Base-by-base conservation (phyloP, 805 yeast genomes). In the Saturnispora saitoi region DNA sequence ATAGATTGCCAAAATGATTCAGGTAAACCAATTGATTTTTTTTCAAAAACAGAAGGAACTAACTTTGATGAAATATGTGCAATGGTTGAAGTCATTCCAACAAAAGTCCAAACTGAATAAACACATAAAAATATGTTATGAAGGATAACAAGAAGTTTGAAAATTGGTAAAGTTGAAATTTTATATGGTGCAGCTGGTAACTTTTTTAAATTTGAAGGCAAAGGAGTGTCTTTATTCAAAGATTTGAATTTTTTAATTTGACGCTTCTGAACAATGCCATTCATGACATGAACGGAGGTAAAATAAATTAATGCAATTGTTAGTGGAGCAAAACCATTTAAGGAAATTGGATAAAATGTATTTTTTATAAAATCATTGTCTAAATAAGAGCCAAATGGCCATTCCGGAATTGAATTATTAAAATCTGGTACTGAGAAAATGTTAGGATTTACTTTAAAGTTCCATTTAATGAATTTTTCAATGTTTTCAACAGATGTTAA, bases 31-130 rank as follows among this genome's bases (percentile, higher is more conserved):
- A 48, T 41, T 19, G 50, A 32, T 30, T 48, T 44, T 14, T 53
- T 17, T 37, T 44, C 32, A 29, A 70, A 56, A 12, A 65, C 44
- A 15, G 47, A 49, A 12, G 67, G 66, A 7, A 71, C 44, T 19
- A 64, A 45, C 19, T 59, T 60, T 36, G 60, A 60, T 4, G 72
- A 62, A 14, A 54, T 20, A 19, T 54, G 50, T 24, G 38, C 22
- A 57, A 82, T 75, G 10, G 83, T 69, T 17, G 66, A 57, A 26
- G 74, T 62, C 81, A 82, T 80, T n/a, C 86, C 86, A 20, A 77
- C 42, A 53, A 81, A 81, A 8, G 88, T 81, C 86, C 86, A 81
- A 29, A 74, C 72, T 3, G 86, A 81, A 64, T 81, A 82, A n/a
- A 67, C 66, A 60, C 87, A 81, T 32, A 82, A 72, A 40, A 75